phyloP scores from a whole-genome alignment of 2,329 filamentous ascomycete species.

The Ilyonectria destructans region DNA sequence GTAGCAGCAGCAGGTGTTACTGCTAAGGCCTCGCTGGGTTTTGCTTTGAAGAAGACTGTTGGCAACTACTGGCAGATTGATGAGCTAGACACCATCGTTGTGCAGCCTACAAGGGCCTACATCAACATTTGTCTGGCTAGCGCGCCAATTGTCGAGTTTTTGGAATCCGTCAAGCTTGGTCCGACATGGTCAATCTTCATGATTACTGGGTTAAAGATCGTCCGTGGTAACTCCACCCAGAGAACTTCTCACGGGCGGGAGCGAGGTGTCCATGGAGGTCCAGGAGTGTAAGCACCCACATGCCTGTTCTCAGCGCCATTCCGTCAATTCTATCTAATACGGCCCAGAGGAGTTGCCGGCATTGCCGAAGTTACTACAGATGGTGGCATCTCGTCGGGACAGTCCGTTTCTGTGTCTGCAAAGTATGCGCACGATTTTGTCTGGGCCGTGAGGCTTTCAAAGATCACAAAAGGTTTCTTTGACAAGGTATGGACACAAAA shows the following conservation, averaged over 20 bases:
- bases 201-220: conserved; percentile 9
- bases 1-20: conserved; percentile 1
- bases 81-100: conserved; percentile 1
- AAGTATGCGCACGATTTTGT: neutral
- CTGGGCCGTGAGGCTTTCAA: conserved; percentile 4
- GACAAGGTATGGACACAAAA: neutral
- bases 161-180: conserved; percentile 1
- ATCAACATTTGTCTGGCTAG: conserved; percentile 6
- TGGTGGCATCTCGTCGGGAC: neutral
- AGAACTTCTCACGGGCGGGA: neutral
- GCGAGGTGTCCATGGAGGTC: neutral
- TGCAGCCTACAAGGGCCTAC: conserved; percentile 4
- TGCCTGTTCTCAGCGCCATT: neutral
- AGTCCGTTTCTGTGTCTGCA: neutral
- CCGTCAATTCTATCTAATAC: neutral
- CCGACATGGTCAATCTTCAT: conserved; percentile 7
- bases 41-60: conserved; percentile 4
- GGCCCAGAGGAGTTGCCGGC: neutral
- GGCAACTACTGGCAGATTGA: conserved; percentile 8
- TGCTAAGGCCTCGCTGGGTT: conserved; percentile 1
- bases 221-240: neutral
- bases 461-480: conserved; percentile 4
- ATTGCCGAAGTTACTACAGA: neutral
- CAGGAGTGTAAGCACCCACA: neutral
- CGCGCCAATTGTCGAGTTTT: neutral